Evolutionary conservation across 345 rosid species (phyloP).

Genomic region (Raphanus sativus): DNA sequence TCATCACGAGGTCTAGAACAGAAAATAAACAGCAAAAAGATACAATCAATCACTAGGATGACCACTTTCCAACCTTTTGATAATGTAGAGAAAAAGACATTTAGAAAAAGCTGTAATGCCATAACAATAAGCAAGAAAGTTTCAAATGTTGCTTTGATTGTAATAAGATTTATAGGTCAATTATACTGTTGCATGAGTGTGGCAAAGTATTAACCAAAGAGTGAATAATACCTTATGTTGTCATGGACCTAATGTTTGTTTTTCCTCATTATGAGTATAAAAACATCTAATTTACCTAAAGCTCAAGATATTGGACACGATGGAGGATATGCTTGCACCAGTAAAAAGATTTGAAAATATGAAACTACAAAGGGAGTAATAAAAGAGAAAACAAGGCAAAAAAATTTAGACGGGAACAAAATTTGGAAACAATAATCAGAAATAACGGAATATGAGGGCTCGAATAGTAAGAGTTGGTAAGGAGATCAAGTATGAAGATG

Average conservation of each 20-base stretch:
- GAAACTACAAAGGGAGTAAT: background rate
- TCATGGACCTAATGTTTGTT: too few relatives aligned
- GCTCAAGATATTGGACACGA: too few relatives aligned
- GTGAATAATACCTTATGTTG: constrained; percentile 38
- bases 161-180: constrained; percentile 5
- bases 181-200: background rate
- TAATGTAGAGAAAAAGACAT: constrained; percentile 19
- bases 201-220: background rate
- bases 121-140: constrained; percentile 13
- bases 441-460: background rate
- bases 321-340: too few relatives aligned
- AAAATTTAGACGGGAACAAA: background rate
- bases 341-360: too few relatives aligned
- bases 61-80: constrained; percentile 25
- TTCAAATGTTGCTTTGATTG: background rate
- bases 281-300: too few relatives aligned
- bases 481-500: background rate
- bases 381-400: background rate
- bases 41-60: constrained; percentile 33
- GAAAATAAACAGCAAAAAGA: constrained; percentile 18
- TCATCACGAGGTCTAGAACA: constrained; percentile 25
- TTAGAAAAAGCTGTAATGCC: constrained; percentile 8
- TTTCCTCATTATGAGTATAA: too few relatives aligned
- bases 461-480: background rate
- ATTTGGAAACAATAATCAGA: background rate